These are phyloP conservation scores for Aspergillus thermomutatus DNA, from an alignment of 2,329 filamentous ascomycete species.

Conservation along the genomic window DNA sequence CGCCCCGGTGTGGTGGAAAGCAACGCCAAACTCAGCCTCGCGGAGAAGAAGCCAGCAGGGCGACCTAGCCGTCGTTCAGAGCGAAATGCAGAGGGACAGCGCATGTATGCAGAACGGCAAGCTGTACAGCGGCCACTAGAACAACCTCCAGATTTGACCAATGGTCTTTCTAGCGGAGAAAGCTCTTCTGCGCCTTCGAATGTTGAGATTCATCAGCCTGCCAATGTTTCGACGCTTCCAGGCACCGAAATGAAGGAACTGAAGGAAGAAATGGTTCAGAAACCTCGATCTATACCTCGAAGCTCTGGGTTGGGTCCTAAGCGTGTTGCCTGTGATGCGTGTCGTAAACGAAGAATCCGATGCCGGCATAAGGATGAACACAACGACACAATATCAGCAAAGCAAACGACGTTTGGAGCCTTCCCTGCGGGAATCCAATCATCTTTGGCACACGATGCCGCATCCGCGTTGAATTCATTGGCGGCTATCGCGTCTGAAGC, in stretches of 20 bases:
- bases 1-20: constrained; percentile 54
- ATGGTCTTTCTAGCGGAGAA: constrained; percentile 10
- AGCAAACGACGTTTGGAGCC: constrained; percentile 27
- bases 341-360: constrained; percentile 59
- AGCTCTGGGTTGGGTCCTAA: constrained; percentile 60
- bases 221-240: constrained; percentile 9
- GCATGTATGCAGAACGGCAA: constrained; percentile 39
- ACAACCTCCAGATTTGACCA: constrained; percentile 16
- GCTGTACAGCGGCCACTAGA: constrained; percentile 35
- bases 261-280: constrained; percentile 30
- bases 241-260: constrained; percentile 12
- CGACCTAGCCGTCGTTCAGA: constrained; percentile 56
- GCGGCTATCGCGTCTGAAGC: constrained; percentile 38
- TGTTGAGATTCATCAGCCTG: constrained; percentile 20
- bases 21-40: constrained; percentile 45
- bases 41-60: constrained; percentile 54
- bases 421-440: constrained; percentile 30
- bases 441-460: constrained; percentile 36
- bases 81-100: constrained; percentile 46
- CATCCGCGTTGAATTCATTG: constrained; percentile 37
- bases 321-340: constrained; percentile 59
- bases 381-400: constrained; percentile 24
- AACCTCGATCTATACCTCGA: constrained; percentile 48
- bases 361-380: constrained; percentile 62
- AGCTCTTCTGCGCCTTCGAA: constrained; percentile 21